Conservation (phyloP, 2,329 filamentous ascomycete species). For the Aureobasidium sp. region DNA sequence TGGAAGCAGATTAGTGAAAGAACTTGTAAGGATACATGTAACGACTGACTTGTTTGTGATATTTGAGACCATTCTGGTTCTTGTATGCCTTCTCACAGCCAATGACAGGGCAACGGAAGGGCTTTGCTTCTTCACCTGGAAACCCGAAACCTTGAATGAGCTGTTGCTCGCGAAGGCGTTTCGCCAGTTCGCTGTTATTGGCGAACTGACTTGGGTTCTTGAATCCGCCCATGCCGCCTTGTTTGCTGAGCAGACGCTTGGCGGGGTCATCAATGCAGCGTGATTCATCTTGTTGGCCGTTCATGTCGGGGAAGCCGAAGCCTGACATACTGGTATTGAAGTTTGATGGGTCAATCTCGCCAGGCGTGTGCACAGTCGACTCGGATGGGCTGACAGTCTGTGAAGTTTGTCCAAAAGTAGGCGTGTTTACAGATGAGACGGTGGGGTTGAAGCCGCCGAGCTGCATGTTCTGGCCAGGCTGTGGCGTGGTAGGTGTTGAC, state of each 20-base stretch:
- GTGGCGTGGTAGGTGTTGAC: constrained; percentile 80
- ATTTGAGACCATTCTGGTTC: constrained; percentile 98
- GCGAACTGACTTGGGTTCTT: constrained; percentile 56
- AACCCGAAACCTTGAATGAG: constrained; percentile 43
- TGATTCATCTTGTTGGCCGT: constrained; percentile 48
- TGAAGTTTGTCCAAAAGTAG: constrained; percentile 68
- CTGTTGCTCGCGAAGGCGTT: constrained; percentile 57
- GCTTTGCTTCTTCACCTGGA: constrained; percentile 85
- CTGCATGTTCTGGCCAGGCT: constrained; percentile 58
- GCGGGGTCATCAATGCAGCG: constrained; percentile 80
- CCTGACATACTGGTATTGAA: constrained; percentile 30
- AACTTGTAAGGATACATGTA: constrained; percentile 25
- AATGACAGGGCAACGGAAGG: constrained; percentile 95
- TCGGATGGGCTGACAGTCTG: constrained; percentile 55
- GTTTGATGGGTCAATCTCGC: constrained; percentile 56
- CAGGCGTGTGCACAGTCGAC: constrained; percentile 62
- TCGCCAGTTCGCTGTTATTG: constrained; percentile 67
- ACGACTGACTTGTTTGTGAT: constrained; percentile 58
- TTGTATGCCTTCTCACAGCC: constrained; percentile 99
- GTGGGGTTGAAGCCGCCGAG: constrained; percentile 82
- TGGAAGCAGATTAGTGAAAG: constrained; percentile 24
- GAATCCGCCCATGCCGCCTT: constrained; percentile 55
- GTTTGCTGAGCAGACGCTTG: constrained; percentile 80
- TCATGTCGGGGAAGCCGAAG: constrained; percentile 41
- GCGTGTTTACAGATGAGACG: constrained; percentile 94